Evolutionary conservation across 495 filamentous ascomycete genomes (phyloP).

Genomic region (Letharia lupina): DNA sequence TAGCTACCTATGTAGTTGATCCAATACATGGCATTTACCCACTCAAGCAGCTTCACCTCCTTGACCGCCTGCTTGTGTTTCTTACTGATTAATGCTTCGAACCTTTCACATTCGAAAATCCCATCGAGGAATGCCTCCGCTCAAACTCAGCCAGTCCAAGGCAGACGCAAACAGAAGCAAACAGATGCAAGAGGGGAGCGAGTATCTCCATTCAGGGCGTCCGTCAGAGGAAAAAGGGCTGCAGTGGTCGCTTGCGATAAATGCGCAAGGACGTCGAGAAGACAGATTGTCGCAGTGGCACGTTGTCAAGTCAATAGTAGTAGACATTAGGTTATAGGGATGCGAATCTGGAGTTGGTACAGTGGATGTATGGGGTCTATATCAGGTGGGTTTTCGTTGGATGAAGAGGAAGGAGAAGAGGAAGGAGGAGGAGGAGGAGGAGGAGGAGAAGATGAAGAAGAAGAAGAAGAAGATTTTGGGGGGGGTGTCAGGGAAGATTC

Average conservation of each 20-base stretch:
- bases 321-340: too few relatives aligned
- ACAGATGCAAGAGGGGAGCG: background rate
- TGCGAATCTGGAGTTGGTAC: background rate
- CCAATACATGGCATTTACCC: conserved; percentile 25
- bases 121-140: background rate
- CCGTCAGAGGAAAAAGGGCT: background rate
- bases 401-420: too few relatives aligned
- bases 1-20: conserved; percentile 21
- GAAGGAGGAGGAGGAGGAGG: too few relatives aligned
- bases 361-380: background rate
- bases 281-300: background rate
- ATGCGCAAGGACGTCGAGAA: background rate
- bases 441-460: background rate
- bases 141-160: too few relatives aligned
- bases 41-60: conserved; percentile 4
- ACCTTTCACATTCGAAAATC: background rate
- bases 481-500: background rate
- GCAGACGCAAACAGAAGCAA: too few relatives aligned
- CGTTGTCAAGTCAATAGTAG: too few relatives aligned
- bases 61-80: background rate
- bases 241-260: background rate
- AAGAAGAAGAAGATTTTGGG: background rate
- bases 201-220: background rate
- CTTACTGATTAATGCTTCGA: background rate
- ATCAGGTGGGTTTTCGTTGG: background rate